Evolutionary conservation across 2,329 filamentous ascomycete species (phyloP).

Genomic region (Blastomyces silverae): DNA sequence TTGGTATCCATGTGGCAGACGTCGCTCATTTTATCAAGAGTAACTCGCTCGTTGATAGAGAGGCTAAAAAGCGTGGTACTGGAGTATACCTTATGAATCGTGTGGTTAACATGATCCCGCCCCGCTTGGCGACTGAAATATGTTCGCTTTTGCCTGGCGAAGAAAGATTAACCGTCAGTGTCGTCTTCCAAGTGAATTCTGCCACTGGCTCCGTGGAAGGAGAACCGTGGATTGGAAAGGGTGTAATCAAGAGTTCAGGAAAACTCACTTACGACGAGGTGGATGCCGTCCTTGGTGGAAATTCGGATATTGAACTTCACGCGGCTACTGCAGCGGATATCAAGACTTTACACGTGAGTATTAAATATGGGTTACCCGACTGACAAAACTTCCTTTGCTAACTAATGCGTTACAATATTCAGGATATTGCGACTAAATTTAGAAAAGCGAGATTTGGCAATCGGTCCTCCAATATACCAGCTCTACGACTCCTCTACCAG

Average conservation of each 20-base stretch:
- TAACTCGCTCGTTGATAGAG: slow-evolving; percentile 89
- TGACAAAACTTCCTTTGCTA: slow-evolving; percentile 5
- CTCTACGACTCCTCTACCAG: slow-evolving; percentile 83
- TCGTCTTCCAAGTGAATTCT: slow-evolving; percentile 85
- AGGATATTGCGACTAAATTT: slow-evolving; percentile 81
- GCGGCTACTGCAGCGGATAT: slow-evolving; percentile 67
- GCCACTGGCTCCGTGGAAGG: slow-evolving; percentile 76
- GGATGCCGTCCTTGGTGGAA: slow-evolving; percentile 67
- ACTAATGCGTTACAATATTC: slow-evolving; percentile 1
- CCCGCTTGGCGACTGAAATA: slow-evolving; percentile 75
- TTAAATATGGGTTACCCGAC: neutral
- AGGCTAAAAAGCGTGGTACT: slow-evolving; percentile 96
- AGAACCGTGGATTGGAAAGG: slow-evolving; percentile 89
- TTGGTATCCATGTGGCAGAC: slow-evolving; percentile 92
- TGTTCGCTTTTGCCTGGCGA: slow-evolving; percentile 82
- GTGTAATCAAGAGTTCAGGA: slow-evolving; percentile 83
- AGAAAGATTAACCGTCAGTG: slow-evolving; percentile 83
- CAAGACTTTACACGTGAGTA: slow-evolving; percentile 64
- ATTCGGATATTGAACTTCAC: slow-evolving; percentile 55
- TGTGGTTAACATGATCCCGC: slow-evolving; percentile 77
- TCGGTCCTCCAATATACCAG: slow-evolving; percentile 69
- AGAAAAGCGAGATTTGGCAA: slow-evolving; percentile 79
- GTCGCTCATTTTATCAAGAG: slow-evolving; percentile 95
- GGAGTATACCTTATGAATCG: slow-evolving; percentile 92
- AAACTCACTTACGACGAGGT: slow-evolving; percentile 81